Evolutionary conservation across 2,329 filamentous ascomycete genomes (phyloP).

Genomic region (Trichothecium roseum): DNA sequence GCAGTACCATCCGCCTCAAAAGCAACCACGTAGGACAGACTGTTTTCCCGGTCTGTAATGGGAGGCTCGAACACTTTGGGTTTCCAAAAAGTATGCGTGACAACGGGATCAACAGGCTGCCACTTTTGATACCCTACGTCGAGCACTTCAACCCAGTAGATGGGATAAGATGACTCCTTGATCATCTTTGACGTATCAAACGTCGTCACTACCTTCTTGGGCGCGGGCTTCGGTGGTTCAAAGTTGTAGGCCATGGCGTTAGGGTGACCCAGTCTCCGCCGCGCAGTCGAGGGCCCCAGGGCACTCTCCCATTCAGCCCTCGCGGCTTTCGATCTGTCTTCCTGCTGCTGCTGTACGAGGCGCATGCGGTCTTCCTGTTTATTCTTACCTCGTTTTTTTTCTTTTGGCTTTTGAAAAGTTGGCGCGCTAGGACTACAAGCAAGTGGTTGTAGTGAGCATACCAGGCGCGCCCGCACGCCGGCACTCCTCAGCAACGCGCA

Average conservation of each 20-base stretch:
- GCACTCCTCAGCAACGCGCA: conserved; percentile 76
- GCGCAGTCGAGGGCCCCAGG: conserved; percentile 21
- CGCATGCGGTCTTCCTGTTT: conserved; percentile 24
- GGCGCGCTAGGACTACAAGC: conserved; percentile 51
- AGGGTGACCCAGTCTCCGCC: conserved; percentile 41
- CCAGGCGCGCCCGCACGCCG: conserved; percentile 72
- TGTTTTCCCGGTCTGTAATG: conserved; percentile 63
- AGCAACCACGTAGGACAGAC: conserved; percentile 71
- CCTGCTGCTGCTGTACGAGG: conserved; percentile 31
- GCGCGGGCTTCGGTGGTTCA: conserved; percentile 25
- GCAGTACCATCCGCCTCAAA: conserved; percentile 73
- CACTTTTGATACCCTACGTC: conserved; percentile 83
- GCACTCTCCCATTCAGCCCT: conserved; percentile 6
- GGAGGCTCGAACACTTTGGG: conserved; percentile 74
- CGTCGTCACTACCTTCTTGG: background rate
- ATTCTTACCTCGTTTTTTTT: conserved; percentile 13
- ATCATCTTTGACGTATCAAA: conserved; percentile 32
- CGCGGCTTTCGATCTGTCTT: conserved; percentile 18
- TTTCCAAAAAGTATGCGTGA: conserved; percentile 67
- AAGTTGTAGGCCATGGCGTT: conserved; percentile 42
- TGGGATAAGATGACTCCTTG: conserved; percentile 64
- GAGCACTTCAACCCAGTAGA: conserved; percentile 93
- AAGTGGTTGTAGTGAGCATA: conserved; percentile 83
- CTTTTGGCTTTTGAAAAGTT: conserved; percentile 29
- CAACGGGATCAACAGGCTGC: conserved; percentile 78